These are phyloP conservation scores for Corynascus novoguineensis DNA, from an alignment of 495 filamentous ascomycete species.

Conservation along the genomic window DNA sequence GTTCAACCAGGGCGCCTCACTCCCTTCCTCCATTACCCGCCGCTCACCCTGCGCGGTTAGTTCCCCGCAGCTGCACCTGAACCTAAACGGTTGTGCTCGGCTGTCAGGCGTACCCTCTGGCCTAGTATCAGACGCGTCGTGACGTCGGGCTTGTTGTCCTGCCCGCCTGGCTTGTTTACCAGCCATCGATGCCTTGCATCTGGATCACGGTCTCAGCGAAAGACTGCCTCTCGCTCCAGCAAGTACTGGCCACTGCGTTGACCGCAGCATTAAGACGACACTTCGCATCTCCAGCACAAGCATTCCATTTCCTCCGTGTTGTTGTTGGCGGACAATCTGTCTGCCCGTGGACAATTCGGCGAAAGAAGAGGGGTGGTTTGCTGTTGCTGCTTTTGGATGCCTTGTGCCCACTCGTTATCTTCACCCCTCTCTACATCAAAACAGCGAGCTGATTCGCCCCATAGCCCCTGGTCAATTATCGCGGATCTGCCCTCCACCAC, in stretches of 20 bases:
- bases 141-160: slow-evolving; percentile 10
- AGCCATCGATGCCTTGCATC: slow-evolving; percentile 4
- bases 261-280: background rate
- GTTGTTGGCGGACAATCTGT: background rate
- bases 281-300: background rate
- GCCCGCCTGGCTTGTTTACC: slow-evolving; percentile 11
- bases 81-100: slow-evolving; percentile 27
- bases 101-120: slow-evolving; percentile 2
- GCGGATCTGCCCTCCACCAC: slow-evolving; percentile 25
- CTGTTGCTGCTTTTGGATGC: background rate
- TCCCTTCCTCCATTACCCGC: slow-evolving; percentile 1
- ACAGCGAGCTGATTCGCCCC: slow-evolving; percentile 22
- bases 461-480: slow-evolving; percentile 10
- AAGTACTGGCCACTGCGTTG: background rate
- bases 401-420: slow-evolving; percentile 7
- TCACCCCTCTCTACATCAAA: slow-evolving; percentile 18
- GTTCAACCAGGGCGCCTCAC: slow-evolving; percentile 7
- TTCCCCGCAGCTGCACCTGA: slow-evolving; percentile 23
- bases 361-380: background rate
- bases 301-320: too few species aligned
- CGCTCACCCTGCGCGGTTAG: slow-evolving; percentile 24
- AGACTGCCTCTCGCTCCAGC: background rate
- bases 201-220: slow-evolving; percentile 2
- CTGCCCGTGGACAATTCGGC: background rate
- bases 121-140: slow-evolving; percentile 9